Evolutionary conservation across 148 eudicot species (phyloP).

Genomic region (Rhododendron griersonianum): DNA sequence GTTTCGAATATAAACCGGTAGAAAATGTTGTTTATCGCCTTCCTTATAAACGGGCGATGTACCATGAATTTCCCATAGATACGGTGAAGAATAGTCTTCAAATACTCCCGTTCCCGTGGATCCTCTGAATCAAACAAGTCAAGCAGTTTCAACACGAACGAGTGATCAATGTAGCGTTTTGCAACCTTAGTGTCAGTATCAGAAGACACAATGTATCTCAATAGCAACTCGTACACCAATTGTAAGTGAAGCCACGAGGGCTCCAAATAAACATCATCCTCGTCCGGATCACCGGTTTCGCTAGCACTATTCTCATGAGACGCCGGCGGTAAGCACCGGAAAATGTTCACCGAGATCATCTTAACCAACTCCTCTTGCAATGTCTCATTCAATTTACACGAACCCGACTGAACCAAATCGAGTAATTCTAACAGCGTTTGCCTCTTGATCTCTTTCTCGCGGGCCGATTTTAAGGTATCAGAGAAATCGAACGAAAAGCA

Average conservation of each 20-base stretch:
- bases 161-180: conserved; percentile 39
- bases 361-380: conserved; percentile 38
- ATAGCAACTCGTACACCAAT: conserved; percentile 40
- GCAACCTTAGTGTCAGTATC: conserved; percentile 51
- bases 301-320: conserved; percentile 32
- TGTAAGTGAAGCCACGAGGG: conserved; percentile 52
- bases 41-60: conserved; percentile 51
- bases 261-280: conserved; percentile 43
- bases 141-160: conserved; percentile 43
- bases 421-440: conserved; percentile 38
- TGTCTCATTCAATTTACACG: conserved; percentile 41
- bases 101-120: conserved; percentile 45
- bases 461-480: conserved; percentile 30
- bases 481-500: conserved; percentile 36
- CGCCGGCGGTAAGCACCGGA: conserved; percentile 39
- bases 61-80: conserved; percentile 56
- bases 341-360: conserved; percentile 43
- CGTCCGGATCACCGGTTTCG: conserved; percentile 38
- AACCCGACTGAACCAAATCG: conserved; percentile 44
- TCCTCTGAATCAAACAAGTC: conserved; percentile 52
- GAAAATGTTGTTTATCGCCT: conserved; percentile 37
- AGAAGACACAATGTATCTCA: conserved; percentile 40
- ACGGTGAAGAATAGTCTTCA: conserved; percentile 48
- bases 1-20: conserved; percentile 52
- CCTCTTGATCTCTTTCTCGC: conserved; percentile 50